Percentiles rank a stretch among this genome's conserved stretches.
Conservation (phyloP, 768 basidiomycete genomes). For the Candolleomyces eurysporus region DNA sequence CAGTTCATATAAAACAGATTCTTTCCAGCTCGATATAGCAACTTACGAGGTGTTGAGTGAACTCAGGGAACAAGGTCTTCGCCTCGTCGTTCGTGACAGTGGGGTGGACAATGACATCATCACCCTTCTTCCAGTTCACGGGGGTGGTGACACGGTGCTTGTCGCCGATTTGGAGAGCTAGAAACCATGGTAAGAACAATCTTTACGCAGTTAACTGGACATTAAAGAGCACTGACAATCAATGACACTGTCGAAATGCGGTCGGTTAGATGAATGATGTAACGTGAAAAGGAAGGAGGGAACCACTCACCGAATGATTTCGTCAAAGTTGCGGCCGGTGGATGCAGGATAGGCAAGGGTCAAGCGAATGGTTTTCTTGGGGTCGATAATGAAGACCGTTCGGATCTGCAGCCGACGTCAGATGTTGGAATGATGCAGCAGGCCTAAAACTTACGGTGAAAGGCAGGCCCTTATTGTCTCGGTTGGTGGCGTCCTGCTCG, state of each 20-base stretch:
- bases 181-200: conserved; percentile 12
- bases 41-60: conserved; percentile 74
- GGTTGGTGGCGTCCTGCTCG: conserved; percentile 89
- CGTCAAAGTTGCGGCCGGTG: conserved; percentile 90
- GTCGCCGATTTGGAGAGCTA: conserved; percentile 87
- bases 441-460: conserved; percentile 64
- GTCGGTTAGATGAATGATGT: conserved; percentile 2
- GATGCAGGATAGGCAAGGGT: conserved; percentile 92
- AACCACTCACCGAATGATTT: conserved; percentile 44
- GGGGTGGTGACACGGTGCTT: conserved; percentile 84
- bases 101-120: conserved; percentile 92
- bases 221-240: conserved; percentile 48
- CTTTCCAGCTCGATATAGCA: neutral
- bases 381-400: conserved; percentile 97
- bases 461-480: conserved; percentile 82
- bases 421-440: conserved; percentile 6
- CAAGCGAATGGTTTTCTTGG: conserved; percentile 91
- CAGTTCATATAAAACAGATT: neutral
- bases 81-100: conserved; percentile 84
- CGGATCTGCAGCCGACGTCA: conserved; percentile 57
- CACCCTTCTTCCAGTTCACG: conserved; percentile 93
- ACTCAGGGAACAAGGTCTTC: conserved; percentile 84
- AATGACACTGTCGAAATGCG: conserved; percentile 51
- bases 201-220: neutral
- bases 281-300: neutral